Base-by-base conservation (phyloP, 1,284 basidiomycete species). In the Rhizopogon hawkerae region DNA sequence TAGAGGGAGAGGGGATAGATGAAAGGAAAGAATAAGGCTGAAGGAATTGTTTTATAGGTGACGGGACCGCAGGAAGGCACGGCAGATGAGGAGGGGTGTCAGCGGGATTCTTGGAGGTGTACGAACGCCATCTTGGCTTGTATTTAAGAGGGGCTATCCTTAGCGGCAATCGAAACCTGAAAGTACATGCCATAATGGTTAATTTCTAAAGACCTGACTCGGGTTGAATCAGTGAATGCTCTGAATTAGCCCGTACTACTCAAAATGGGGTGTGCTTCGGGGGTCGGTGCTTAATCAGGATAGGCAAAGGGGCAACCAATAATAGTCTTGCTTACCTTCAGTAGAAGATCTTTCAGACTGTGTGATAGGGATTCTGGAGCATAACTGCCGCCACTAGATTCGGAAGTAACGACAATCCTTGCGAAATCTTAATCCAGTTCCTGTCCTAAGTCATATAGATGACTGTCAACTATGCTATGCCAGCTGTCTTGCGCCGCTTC, bases 161-260 rank as follows among this genome's bases (percentile, higher is more conserved):
- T 53, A 52, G 59, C 58, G 59, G 64, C 51, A 54, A 57, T 59
- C 61, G 60, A 61, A 67, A 58, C 54, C 60, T 67, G 57, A 61
- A 57, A 50, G 43, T 18, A 54, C 58, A 54, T 58, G 56, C 65
- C 68, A 71, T 69, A 65, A 60, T 53, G 50, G 68, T 59, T 56
- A 56, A 54, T 53, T 62, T 63, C 55, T 64, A 61, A 57, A 61
- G 60, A 48, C 9, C 58, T 74, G 72, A 74, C 69, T 73, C 64
- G 59, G 46, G 46, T 60, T 55, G 61, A 66, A 58, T 63, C 58
- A 64, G 57, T 43, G 46, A 49, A 43, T 47, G 51, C 44, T 52
- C 54, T 60, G 48, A 39, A 47, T 35, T 50, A 24, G 49, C 37
- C 46, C 43, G 57, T 51, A 50, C 51, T 52, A 38, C 54, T 57